Evolutionary conservation across 345 rosid species (phyloP).

Genomic region (Populus tremula): DNA sequence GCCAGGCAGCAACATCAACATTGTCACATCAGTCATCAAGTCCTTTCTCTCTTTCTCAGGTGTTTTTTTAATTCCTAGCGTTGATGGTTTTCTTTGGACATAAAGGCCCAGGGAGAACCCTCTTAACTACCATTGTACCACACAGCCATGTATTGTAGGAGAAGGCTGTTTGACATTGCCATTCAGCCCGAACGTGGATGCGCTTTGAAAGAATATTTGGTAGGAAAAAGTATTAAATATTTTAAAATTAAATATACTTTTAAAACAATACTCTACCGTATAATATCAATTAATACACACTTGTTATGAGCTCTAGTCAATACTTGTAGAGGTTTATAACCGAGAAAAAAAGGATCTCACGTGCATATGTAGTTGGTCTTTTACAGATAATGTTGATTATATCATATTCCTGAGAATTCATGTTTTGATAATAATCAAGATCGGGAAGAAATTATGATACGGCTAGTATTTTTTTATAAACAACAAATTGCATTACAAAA

Average conservation of each 20-base stretch:
- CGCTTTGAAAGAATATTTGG: too few species aligned
- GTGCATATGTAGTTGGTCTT: neutral
- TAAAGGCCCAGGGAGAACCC: neutral
- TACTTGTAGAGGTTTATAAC: neutral
- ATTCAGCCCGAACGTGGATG: too few species aligned
- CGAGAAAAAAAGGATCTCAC: neutral
- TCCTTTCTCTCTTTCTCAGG: neutral
- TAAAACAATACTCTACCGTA: too few species aligned
- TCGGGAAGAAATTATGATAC: neutral
- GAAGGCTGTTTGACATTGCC: too few species aligned
- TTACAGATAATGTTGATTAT: too few species aligned
- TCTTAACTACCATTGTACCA: neutral
- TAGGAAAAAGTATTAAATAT: too few species aligned
- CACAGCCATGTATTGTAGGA: neutral
- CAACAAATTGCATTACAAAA: too few species aligned
- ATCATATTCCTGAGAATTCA: too few species aligned
- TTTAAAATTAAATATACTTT: too few species aligned
- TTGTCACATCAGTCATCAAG: conserved; percentile 14
- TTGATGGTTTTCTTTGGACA: neutral
- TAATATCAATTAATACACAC: too few species aligned
- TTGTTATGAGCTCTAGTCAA: too few species aligned
- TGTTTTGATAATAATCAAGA: neutral
- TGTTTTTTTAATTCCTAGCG: neutral
- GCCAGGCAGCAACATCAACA: conserved; percentile 9
- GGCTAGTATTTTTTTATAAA: too few species aligned